A percentile compares a stretch with the other conserved stretches of the same genome.
Conservation (phyloP, 305 asterid species). For the Fraxinus latifolia region DNA sequence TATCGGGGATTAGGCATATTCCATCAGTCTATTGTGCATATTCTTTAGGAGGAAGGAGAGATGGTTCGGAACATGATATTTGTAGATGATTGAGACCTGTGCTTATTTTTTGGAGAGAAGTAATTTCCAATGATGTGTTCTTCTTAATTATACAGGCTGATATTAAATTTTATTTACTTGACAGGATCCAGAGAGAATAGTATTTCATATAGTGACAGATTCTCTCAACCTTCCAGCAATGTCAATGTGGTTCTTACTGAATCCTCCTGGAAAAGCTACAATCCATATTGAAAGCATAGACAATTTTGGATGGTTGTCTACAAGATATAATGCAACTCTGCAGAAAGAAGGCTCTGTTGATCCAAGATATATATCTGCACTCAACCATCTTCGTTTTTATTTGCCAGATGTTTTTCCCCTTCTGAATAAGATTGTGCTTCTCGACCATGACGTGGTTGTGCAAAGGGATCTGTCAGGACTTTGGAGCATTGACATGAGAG, state of each 20-base stretch:
- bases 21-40: background rate
- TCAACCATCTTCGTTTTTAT: conserved; percentile 81
- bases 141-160: conserved; percentile 3
- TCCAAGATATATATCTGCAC: conserved; percentile 56
- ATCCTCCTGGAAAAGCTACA: conserved; percentile 72
- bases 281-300: conserved; percentile 64
- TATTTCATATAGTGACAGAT: conserved; percentile 79
- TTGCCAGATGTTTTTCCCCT: conserved; percentile 73
- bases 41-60: background rate
- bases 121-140: conserved; percentile 1
- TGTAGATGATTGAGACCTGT: background rate
- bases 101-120: background rate
- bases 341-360: conserved; percentile 56
- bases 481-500: conserved; percentile 63
- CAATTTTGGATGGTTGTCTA: conserved; percentile 48
- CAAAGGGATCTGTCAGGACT: conserved; percentile 67
- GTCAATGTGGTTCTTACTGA: conserved; percentile 81
- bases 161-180: conserved; percentile 19
- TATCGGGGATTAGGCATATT: background rate
- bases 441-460: conserved; percentile 88
- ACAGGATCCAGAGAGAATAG: conserved; percentile 65
- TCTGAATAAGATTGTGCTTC: conserved; percentile 64
- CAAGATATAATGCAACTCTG: conserved; percentile 44
- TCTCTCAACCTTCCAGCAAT: conserved; percentile 69
- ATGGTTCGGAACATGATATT: background rate